Evolutionary conservation across 768 basidiomycete genomes (phyloP), one percentile per base, ranked within the genome.

Genomic region (Leccinum broughii): DNA sequence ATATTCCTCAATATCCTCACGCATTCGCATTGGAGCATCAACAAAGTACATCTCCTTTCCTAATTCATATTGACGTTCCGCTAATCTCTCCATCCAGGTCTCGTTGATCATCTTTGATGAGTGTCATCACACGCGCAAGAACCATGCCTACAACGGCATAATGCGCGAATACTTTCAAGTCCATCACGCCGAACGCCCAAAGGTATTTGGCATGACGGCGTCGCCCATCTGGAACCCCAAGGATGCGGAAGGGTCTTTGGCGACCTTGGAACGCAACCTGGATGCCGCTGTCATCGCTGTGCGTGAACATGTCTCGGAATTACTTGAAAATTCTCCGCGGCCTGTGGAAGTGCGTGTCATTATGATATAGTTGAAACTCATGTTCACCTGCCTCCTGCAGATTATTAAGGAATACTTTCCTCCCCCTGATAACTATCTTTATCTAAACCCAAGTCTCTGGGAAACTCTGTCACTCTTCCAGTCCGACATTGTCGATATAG

Each of bases 161-260:
- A 83, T 87, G 82, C 76, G 77, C 20, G 79, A 85, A 51, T 84
- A 86, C 68, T 85, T 80, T 62, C 78, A 78, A 56, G 77, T 70
- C 49, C 78, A 75, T 44, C 66, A 46, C 28, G 54, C 66, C 1
- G 66, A 76, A 20, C 79, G 88, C n/a, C 90, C 92, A 10, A 93
- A 90, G 70, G 80, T 96, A n/a, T 92, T 95, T 61, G 94, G 94
- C 3, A 90, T 96, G 87, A 95, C 94, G 0, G 94, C 94, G 0
- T 93, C 91, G 17, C 93, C 93, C 0, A 85, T 93, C 26, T 93
- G 89, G 88, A 90, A 91, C 62, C 80, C 85, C 13, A 87, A 83
- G 62, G 83, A 92, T 55, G 85, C 91, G 0, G 72, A 76, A 20
- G 81, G 81, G 24, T 89, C 90, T 3, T 75, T 95, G 20, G 69